Conservation (phyloP, 2,329 filamentous ascomycete species). For the Talaromyces atroroseus region DNA sequence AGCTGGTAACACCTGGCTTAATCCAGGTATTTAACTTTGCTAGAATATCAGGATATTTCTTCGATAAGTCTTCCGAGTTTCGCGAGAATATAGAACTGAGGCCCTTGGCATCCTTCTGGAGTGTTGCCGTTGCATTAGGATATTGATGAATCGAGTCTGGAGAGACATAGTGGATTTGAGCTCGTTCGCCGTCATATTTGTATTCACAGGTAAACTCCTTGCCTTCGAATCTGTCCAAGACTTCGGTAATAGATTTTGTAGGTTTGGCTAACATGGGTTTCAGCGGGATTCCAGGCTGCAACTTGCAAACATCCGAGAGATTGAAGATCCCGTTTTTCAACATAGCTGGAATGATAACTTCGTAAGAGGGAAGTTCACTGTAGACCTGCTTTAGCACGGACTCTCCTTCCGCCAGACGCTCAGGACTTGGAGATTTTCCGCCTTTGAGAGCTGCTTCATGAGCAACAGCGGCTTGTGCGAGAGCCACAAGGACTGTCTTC, state of each 20-base stretch:
- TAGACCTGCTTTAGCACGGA: constrained; percentile 83
- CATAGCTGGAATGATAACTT: constrained; percentile 88
- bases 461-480: constrained; percentile 80
- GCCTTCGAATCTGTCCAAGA: constrained; percentile 90
- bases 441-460: constrained; percentile 72
- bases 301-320: constrained; percentile 76
- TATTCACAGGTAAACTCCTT: constrained; percentile 98
- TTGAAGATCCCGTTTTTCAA: constrained; percentile 79
- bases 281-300: constrained; percentile 86
- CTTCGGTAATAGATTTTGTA: constrained; percentile 96
- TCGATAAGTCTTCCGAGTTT: constrained; percentile 94
- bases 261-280: constrained; percentile 99
- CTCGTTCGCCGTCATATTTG: constrained; percentile 96
- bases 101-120: constrained; percentile 62
- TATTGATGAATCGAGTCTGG: constrained; percentile 69
- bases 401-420: constrained; percentile 78
- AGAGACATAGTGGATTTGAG: constrained; percentile 96
- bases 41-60: constrained; percentile 95
- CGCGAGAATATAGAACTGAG: constrained; percentile 92
- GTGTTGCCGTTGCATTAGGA: constrained; percentile 55
- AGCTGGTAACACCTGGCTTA: constrained; percentile 82
- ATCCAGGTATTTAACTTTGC: constrained; percentile 85
- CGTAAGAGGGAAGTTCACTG: constrained; percentile 90
- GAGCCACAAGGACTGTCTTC: constrained; percentile 80
- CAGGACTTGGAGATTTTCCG: constrained; percentile 58